These are phyloP conservation scores for Apophysomyces elegans DNA, from an alignment of 371 early-diverging fungal species.

Conservation along the genomic window DNA sequence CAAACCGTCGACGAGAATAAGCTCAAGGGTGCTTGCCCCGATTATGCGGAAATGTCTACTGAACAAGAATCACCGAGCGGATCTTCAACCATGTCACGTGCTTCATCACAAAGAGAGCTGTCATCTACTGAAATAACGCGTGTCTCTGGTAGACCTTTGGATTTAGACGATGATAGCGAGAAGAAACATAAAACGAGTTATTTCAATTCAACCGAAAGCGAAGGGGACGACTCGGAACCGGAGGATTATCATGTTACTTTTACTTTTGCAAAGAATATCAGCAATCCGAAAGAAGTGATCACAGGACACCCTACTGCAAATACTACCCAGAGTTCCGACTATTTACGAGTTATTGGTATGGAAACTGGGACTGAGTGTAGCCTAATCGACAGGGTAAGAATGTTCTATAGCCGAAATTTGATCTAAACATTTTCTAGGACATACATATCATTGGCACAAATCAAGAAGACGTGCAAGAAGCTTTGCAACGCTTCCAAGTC, in stretches of 20 bases:
- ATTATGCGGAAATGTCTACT: background rate
- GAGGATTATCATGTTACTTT: conserved; percentile 20
- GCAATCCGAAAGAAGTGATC: conserved; percentile 22
- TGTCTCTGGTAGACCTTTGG: conserved; percentile 12
- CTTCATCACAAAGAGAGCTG: conserved; percentile 2
- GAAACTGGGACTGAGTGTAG: conserved; percentile 31
- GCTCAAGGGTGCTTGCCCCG: conserved; percentile 24
- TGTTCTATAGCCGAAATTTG: background rate
- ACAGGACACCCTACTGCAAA: conserved; percentile 27
- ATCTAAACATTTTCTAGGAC: conserved; percentile 17
- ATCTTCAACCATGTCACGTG: conserved; percentile 2
- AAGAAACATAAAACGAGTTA: background rate
- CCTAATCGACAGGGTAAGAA: conserved; percentile 20
- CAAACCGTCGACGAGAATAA: conserved; percentile 17
- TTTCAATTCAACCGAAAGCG: conserved; percentile 13
- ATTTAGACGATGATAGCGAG: conserved; percentile 11
- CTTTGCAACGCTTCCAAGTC: conserved; percentile 32
- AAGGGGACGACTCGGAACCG: background rate
- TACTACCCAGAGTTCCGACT: conserved; percentile 24
- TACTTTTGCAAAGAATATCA: conserved; percentile 28
- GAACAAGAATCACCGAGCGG: background rate
- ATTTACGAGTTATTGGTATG: conserved; percentile 25
- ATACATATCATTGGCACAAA: conserved; percentile 28
- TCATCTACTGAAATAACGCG: background rate
- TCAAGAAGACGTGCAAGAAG: conserved; percentile 28